Base-by-base conservation (phyloP, 306 rosid genomes). In the Castanopsis chinensis region DNA sequence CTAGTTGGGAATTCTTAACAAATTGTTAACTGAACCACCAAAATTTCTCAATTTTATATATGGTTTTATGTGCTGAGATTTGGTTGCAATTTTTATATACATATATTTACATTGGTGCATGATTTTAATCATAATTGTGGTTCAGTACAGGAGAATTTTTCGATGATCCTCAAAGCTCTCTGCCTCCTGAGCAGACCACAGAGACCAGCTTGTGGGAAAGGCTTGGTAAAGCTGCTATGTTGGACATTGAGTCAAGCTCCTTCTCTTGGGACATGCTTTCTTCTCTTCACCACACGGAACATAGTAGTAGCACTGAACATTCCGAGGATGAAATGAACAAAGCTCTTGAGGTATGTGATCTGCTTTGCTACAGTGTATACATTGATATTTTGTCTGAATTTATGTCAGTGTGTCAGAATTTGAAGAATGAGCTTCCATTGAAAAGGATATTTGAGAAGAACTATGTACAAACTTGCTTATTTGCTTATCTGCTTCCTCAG, bases 161-260 rank as follows among this genome's bases (percentile, higher is more conserved):
- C 43, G 86, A 76, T 77, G 84, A 83, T 69, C 53, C 82, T 45
- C 83, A 78, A 71, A 76, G 72, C 49, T 80, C 81, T 67, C 53
- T 72, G 9, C 79, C 76, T 25, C 76, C 80, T 45, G 91, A 87
- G 81, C 94, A 85, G 70, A 84, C 78, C 49, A 61, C 92, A 14
- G 98, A 92, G 82, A 81, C 82, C 76, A 95, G 86, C 81, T 81
- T 95, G 82, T 95, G 92, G 92, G 99, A 93, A 75, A 90, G 99
- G 82, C 98, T 95, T 68, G 97, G 97, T 58, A 93, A 91, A 49
- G 96, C 98, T 84, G 88, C 93, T 7, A 84, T 82, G 77, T 63
- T 91, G 91, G 94, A 95, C 84, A 82, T 91, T 68, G 98, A 91
- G 41, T 89, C 97, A 0, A 77, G 73, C 78, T 83, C 91, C 57